phyloP scores from a whole-genome alignment of 2,329 filamentous ascomycete genomes.

The Nothophaeocryptopus gaeumannii region DNA sequence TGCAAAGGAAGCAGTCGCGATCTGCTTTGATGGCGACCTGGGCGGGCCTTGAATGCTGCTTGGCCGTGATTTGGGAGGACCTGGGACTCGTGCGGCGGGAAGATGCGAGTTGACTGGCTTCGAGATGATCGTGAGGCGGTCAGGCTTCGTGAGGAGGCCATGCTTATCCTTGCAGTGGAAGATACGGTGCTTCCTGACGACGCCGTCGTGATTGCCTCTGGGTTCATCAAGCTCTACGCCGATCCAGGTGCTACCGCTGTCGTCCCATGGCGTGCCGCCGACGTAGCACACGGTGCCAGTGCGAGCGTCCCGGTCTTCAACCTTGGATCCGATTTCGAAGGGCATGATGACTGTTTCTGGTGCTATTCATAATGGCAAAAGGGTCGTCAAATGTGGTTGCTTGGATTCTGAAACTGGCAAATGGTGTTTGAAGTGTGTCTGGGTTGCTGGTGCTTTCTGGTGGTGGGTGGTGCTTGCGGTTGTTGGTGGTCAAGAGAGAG shows the following conservation, averaged over 20 bases:
- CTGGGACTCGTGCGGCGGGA: conserved; percentile 26
- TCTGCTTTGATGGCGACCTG: conserved; percentile 76
- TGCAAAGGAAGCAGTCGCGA: conserved; percentile 39
- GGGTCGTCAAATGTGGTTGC: no score
- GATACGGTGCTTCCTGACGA: conserved; percentile 81
- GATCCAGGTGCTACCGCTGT: conserved; percentile 69
- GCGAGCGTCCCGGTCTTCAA: conserved; percentile 76
- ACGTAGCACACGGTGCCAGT: conserved; percentile 76
- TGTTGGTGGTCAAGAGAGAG: no score
- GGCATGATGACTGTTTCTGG: no score
- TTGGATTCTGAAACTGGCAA: no score
- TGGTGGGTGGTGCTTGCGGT: no score
- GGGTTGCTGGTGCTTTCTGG: no score
- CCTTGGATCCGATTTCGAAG: conserved; percentile 38
- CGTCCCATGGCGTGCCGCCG: conserved; percentile 74
- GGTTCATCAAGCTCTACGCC: conserved; percentile 82
- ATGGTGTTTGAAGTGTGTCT: no score
- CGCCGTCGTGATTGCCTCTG: conserved; percentile 89
- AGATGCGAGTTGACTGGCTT: conserved; percentile 27
- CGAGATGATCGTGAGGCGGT: conserved; percentile 58
- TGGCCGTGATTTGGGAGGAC: conserved; percentile 41
- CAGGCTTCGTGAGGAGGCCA: conserved; percentile 84
- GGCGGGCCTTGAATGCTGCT: conserved; percentile 53
- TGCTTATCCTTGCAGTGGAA: conserved; percentile 70
- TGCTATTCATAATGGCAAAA: no score